These are phyloP conservation scores for Mycosphaerelloides madeirae DNA, from an alignment of 2,329 filamentous ascomycete genomes.

Conservation along the genomic window DNA sequence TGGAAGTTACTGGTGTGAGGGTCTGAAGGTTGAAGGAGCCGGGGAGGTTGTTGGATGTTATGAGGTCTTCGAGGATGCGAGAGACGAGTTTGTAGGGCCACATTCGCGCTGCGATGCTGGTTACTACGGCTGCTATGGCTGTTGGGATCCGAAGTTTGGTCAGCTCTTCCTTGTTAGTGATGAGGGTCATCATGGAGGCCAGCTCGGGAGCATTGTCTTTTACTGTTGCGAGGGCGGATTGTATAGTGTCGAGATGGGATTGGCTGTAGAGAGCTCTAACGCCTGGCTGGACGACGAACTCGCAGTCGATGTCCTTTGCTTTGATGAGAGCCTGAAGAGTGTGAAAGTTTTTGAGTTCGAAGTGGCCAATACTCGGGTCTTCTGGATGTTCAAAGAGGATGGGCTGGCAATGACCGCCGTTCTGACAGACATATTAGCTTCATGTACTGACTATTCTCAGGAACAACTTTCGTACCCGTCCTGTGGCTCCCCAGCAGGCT, in stretches of 20 bases:
- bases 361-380: slow-evolving; percentile 54
- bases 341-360: slow-evolving; percentile 66
- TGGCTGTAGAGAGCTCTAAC: slow-evolving; percentile 60
- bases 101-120: slow-evolving; percentile 60
- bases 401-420: slow-evolving; percentile 67
- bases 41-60: slow-evolving; percentile 32
- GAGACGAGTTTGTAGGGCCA: slow-evolving; percentile 84
- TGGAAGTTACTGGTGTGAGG: slow-evolving; percentile 55
- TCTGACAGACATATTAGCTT: slow-evolving; percentile 28
- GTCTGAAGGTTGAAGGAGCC: slow-evolving; percentile 67
- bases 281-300: slow-evolving; percentile 61
- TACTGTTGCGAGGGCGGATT: slow-evolving; percentile 50
- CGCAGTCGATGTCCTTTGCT: slow-evolving; percentile 59
- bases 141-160: slow-evolving; percentile 48
- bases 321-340: slow-evolving; percentile 56
- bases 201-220: slow-evolving; percentile 53
- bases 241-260: slow-evolving; percentile 51
- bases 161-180: slow-evolving; percentile 43
- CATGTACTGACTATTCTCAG: slow-evolving; percentile 13
- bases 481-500: slow-evolving; percentile 78
- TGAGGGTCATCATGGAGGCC: slow-evolving; percentile 38
- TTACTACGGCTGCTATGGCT: slow-evolving; percentile 61
- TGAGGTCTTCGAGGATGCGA: slow-evolving; percentile 61
- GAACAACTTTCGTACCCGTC: slow-evolving; percentile 52
- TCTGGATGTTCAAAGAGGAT: slow-evolving; percentile 58